These are phyloP conservation scores for Clonostachys solani DNA, from an alignment of 2,329 filamentous ascomycete genomes.

Conservation along the genomic window DNA sequence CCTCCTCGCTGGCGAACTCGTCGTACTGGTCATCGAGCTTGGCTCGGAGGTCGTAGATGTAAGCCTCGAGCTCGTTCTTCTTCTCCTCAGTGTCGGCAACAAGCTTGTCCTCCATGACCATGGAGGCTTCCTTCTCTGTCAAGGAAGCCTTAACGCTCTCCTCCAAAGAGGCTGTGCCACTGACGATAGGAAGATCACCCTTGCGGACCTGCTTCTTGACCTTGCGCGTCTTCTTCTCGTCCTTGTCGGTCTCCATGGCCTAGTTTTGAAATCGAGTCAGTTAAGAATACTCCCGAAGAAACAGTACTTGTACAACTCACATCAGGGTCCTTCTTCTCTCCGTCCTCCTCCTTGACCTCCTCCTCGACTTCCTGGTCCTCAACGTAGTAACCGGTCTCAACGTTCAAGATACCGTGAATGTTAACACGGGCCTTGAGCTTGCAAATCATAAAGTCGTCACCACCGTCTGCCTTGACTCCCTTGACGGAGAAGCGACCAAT, in stretches of 20 bases:
- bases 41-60: slow-evolving; percentile 93
- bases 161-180: slow-evolving; percentile 79
- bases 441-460: slow-evolving; percentile 99
- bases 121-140: slow-evolving; percentile 78
- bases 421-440: slow-evolving; percentile 98
- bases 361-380: slow-evolving; percentile 98
- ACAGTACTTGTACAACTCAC: slow-evolving; percentile 46
- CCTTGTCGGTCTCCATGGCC: slow-evolving; percentile 84
- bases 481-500: slow-evolving; percentile 98
- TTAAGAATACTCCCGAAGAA: not conserved
- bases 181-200: slow-evolving; percentile 85
- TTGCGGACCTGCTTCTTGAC: slow-evolving; percentile 99
- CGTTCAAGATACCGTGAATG: slow-evolving; percentile 91
- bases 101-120: slow-evolving; percentile 98
- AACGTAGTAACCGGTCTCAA: slow-evolving; percentile 96
- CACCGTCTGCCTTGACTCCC: slow-evolving; percentile 87
- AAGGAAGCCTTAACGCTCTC: slow-evolving; percentile 59
- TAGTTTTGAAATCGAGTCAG: slow-evolving; percentile 21
- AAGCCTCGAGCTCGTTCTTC: slow-evolving; percentile 99
- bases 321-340: slow-evolving; percentile 64
- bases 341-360: slow-evolving; percentile 62
- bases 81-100: slow-evolving; percentile 98
- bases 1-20: slow-evolving; percentile 84
- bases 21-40: slow-evolving; percentile 92
- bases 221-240: slow-evolving; percentile 86